Percentiles rank a stretch among this genome's conserved stretches.
These are phyloP conservation scores for Peronospora farinosa DNA, from an alignment of 352 stramenopile genomes.

Conservation along the genomic window DNA sequence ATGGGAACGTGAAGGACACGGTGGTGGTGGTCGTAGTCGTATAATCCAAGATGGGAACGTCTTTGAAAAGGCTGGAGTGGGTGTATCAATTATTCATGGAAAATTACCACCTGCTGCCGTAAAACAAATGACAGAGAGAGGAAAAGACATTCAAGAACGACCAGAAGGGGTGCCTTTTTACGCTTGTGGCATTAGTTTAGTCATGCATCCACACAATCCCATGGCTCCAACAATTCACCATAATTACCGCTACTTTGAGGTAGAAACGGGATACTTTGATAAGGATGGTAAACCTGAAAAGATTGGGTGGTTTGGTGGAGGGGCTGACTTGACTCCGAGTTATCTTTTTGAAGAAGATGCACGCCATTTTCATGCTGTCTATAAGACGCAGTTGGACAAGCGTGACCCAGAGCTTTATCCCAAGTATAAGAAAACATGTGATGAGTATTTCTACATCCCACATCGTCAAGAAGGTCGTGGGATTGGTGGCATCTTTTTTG, in stretches of 20 bases:
- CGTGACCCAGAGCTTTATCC: conserved; percentile 89
- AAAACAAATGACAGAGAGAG: conserved; percentile 74
- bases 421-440: conserved; percentile 95
- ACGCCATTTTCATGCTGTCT: conserved; percentile 96
- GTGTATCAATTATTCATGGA: conserved; percentile 96
- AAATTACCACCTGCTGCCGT: conserved; percentile 85
- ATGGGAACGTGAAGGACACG: conserved; percentile 92
- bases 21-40: conserved; percentile 90
- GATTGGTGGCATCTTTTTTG: conserved; percentile 98
- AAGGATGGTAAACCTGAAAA: conserved; percentile 77
- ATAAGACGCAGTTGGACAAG: conserved; percentile 91
- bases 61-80: conserved; percentile 97
- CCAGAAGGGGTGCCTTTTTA: conserved; percentile 90
- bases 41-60: conserved; percentile 92
- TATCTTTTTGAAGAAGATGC: conserved; percentile 96
- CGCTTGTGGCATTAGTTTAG: conserved; percentile 91
- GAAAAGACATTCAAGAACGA: conserved; percentile 64
- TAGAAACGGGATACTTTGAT: conserved; percentile 67
- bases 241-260: conserved; percentile 99
- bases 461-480: conserved; percentile 94
- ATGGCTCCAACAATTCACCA: conserved; percentile 96
- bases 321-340: conserved; percentile 95
- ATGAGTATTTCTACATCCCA: conserved; percentile 97
- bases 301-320: conserved; percentile 93
- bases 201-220: conserved; percentile 94